Evolutionary conservation across 1,139 yeast genomes (phyloP), one percentile per base, ranked within the genome.

Genomic region (Suzukiozyma palmioleophila): DNA sequence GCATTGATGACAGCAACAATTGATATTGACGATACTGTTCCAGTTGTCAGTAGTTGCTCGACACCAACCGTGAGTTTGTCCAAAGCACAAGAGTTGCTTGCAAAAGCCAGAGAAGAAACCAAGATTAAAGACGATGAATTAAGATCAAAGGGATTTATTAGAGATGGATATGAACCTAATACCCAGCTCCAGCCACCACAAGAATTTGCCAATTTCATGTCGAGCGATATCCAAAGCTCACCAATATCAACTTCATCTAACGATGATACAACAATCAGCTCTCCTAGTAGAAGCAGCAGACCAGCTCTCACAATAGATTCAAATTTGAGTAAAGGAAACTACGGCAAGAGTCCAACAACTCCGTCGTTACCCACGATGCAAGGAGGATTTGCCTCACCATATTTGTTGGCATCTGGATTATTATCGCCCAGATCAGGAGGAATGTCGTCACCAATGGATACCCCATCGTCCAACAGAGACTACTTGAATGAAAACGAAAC

Each of bases 1-100:
- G 96, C 97, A 0, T 68, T 92, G 46, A 87, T 90, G 80, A 88
- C 92, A 44, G 95, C 97, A 0, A 92, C 98, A 0, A 94, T 92
- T 52, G 99, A 92, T 58, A 75, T 95, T 39, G 98, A 94, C 62
- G 97, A 92, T 44, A 65, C 87, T 2, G 88, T 86, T 11, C 97
- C 98, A 0, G 94, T 88, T 3, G 84, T 90, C n/a, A 85, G 96
- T 45, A 85, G 97, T 25, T 92, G 96, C 59, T 82, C 84, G 7
- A 88, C 97, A 0, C 97, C 97, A 12, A 92, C 97, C 0, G 92
- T 92, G 10, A 82, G 95, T 18, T 69, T 92, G 47, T 77, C 79
- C 35, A 82, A 80, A 52, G 98, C 98, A 0, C 95, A 88, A 58
- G 95, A 84, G 54, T 61, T 92, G 57, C 69, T 89, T 52, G 83